phyloP scores from a whole-genome alignment of 1,139 yeast species.

The Suhomyces atakaporum region DNA sequence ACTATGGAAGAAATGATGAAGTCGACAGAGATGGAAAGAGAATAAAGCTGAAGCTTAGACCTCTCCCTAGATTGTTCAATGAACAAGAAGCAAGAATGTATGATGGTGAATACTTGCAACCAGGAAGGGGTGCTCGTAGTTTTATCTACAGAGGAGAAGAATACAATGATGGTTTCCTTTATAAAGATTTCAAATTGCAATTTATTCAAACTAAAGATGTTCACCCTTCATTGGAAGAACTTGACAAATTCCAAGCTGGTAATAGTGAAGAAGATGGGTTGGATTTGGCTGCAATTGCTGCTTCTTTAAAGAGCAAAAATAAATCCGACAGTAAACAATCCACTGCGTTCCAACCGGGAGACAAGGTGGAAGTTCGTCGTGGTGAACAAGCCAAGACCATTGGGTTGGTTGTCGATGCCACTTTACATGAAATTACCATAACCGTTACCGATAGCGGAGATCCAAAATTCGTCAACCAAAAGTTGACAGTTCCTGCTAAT shows the following conservation, averaged over 20 bases:
- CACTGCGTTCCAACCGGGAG: slow-evolving; percentile 85
- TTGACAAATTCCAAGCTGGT: slow-evolving; percentile 78
- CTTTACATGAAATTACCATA: slow-evolving; percentile 64
- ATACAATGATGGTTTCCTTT: slow-evolving; percentile 83
- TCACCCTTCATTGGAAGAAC: slow-evolving; percentile 84
- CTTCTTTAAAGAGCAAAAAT: slow-evolving; percentile 67
- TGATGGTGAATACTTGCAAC: slow-evolving; percentile 60
- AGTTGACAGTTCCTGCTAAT: slow-evolving; percentile 68
- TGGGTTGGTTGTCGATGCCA: slow-evolving; percentile 74
- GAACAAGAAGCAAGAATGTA: slow-evolving; percentile 64
- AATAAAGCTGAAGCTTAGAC: slow-evolving; percentile 61
- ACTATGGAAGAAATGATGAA: slow-evolving; percentile 74
- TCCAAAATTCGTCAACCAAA: slow-evolving; percentile 48
- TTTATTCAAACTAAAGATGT: slow-evolving; percentile 81
- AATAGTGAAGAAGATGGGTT: slow-evolving; percentile 71
- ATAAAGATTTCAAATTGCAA: slow-evolving; percentile 82
- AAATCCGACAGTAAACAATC: slow-evolving; percentile 31
- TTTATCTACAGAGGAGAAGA: slow-evolving; percentile 84
- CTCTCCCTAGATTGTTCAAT: slow-evolving; percentile 82
- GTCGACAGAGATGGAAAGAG: slow-evolving; percentile 57
- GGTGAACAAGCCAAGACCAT: slow-evolving; percentile 93
- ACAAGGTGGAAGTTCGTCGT: slow-evolving; percentile 83
- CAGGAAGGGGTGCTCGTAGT: slow-evolving; percentile 73
- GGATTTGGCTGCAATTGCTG: slow-evolving; percentile 83
- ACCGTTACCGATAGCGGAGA: slow-evolving; percentile 56